Conservation (phyloP, 768 basidiomycete species). For the Leccinum boreale region DNA sequence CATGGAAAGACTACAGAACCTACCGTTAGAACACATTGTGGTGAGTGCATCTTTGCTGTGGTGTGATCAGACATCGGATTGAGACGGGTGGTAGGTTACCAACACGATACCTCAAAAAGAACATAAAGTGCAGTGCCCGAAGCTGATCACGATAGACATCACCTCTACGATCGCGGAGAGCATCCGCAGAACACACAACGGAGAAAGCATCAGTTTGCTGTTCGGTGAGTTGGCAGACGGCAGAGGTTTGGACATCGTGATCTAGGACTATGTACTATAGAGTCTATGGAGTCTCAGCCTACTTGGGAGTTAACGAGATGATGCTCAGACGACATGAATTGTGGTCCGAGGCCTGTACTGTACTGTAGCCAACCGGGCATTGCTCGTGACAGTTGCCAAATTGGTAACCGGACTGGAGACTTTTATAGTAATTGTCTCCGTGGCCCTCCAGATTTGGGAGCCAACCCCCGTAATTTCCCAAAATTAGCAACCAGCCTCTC, state of each 20-base stretch:
- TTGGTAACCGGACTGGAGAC: no score
- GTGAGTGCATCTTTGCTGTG: constrained; percentile 40
- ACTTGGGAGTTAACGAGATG: not conserved
- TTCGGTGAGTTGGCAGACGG: constrained; percentile 80
- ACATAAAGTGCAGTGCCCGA: constrained; percentile 59
- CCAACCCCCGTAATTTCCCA: no score
- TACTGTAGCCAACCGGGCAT: no score
- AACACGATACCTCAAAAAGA: constrained; percentile 89
- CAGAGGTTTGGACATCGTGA: constrained; percentile 27
- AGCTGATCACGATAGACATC: constrained; percentile 88
- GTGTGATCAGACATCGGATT: not conserved
- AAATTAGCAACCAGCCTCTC: no score
- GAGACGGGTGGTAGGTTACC: constrained; percentile 61
- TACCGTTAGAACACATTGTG: constrained; percentile 84
- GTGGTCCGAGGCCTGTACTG: no score
- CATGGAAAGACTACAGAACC: constrained; percentile 59
- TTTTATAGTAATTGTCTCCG: no score
- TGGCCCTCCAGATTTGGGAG: no score
- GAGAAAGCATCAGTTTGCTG: constrained; percentile 85
- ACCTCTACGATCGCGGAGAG: constrained; percentile 92
- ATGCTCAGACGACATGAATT: no score
- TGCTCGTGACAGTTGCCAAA: no score
- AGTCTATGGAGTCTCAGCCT: not conserved
- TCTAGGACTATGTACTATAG: constrained; percentile 8
- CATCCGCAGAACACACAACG: constrained; percentile 91